A percentile compares a stretch with the other conserved stretches of the same genome.
Evolutionary conservation across 306 rosid species (phyloP).

Genomic region (Lathyrus oleraceus): DNA sequence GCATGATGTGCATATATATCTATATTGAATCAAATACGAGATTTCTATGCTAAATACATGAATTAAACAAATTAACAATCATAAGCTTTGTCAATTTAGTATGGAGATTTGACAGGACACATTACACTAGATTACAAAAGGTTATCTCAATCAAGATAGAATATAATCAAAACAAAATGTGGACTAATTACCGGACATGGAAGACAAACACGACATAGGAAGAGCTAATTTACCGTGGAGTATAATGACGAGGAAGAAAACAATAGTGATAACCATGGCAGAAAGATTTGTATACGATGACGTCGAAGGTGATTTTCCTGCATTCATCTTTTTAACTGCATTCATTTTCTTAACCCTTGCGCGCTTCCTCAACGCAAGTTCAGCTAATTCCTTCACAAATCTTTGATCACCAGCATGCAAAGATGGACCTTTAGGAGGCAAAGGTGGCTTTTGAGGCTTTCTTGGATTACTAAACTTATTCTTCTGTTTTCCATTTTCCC

Average conservation of each 20-base stretch:
- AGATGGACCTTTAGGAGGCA: conserved; percentile 72
- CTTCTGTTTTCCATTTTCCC: conserved; percentile 43
- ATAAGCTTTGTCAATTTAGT: conserved; percentile 7
- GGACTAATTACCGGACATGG: background rate
- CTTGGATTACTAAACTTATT: conserved; percentile 39
- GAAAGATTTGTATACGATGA: conserved; percentile 49
- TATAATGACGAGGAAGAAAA: conserved; percentile 56
- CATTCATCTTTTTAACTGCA: conserved; percentile 57
- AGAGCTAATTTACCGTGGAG: conserved; percentile 54
- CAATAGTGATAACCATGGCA: conserved; percentile 60
- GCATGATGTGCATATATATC: background rate
- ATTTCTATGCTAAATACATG: background rate
- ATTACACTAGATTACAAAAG: too few relatives aligned
- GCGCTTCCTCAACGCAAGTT: conserved; percentile 68
- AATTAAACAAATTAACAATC: background rate
- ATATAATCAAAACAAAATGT: background rate
- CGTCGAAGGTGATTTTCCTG: conserved; percentile 46
- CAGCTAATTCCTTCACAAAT: conserved; percentile 61
- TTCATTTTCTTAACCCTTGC: conserved; percentile 58
- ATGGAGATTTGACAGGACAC: background rate
- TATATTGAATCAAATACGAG: conserved; percentile 12
- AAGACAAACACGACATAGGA: conserved; percentile 19
- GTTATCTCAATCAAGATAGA: background rate
- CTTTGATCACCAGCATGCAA: conserved; percentile 67
- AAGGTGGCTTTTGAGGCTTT: conserved; percentile 70